Base-by-base conservation (phyloP, 495 filamentous ascomycete genomes). In the Xylaria cubensis region DNA sequence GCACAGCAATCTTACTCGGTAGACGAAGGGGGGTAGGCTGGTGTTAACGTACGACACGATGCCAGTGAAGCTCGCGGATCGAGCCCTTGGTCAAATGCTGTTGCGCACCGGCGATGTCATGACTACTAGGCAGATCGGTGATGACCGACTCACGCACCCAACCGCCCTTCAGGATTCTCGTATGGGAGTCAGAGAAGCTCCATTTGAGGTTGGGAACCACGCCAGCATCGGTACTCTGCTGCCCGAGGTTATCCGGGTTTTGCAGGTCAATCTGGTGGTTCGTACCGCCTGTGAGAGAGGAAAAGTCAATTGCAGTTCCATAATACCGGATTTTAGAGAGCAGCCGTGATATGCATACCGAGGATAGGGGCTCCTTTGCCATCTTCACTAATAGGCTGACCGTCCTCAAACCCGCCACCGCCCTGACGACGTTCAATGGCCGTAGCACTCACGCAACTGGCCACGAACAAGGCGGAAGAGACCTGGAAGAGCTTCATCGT, bases 91-190 rank as follows among this genome's bases (percentile, higher is more conserved):
- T 86, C 55, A 92, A 76, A 78, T 91, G 90, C 78, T 90, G 87
- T 75, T 91, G 88, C 8, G 88, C 90, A 61, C 84, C 88, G 7
- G 89, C 79, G 75, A 91, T 88, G 67, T 91, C 89, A 72, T 88
- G 85, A 72, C 88, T 90, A 58, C 83, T 76, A 0, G 90, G 90
- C 26, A 92, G 77, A 74, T 86, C 84, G 32, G 85, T 84, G 55
- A 90, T 84, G 53, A 91, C 89, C 72, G 91, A 90, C 80, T 91
- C 86, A 10, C 90, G 82, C 3, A 87, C 85, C 89, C 89, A 92
- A 7, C 90, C 90, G 0, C 89, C 90, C 32, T 81, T 84, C 64
- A 90, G 83, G 51, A 90, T 78, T 34, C 84, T 84, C 6, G 87
- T 89, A 80, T 88, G 87, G 26, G 87, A 90, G 77, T 90, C 86